Evolutionary conservation across 2,329 filamentous ascomycete species (phyloP).

Genomic region (Thielaviopsis euricoi): DNA sequence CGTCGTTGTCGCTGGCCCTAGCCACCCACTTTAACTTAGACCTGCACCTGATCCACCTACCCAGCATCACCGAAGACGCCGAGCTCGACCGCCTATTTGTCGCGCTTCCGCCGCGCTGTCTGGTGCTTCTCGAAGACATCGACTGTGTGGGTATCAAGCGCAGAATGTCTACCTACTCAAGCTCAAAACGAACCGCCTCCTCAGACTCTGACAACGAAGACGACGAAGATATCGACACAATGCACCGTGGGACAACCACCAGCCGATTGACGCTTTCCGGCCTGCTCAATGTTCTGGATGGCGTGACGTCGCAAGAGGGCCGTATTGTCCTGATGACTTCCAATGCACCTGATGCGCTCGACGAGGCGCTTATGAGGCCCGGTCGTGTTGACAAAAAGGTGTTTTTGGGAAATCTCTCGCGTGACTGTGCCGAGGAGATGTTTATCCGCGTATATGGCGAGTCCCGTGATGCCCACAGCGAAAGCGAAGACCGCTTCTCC

Average conservation of each 20-base stretch:
- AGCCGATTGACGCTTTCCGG: slow-evolving; percentile 44
- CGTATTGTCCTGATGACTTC: slow-evolving; percentile 71
- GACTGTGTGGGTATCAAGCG: slow-evolving; percentile 14
- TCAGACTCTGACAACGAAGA: slow-evolving; percentile 16
- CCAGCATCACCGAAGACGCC: slow-evolving; percentile 33
- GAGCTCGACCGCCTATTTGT: slow-evolving; percentile 46
- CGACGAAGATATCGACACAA: slow-evolving; percentile 10
- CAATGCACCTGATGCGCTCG: slow-evolving; percentile 57
- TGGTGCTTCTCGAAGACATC: slow-evolving; percentile 17
- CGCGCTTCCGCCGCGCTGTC: slow-evolving; percentile 13
- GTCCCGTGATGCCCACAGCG: neutral
- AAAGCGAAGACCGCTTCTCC: slow-evolving; percentile 6
- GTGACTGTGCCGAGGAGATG: slow-evolving; percentile 36
- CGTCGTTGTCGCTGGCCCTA: slow-evolving; percentile 47
- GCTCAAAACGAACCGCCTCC: slow-evolving; percentile 9
- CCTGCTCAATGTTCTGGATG: slow-evolving; percentile 70
- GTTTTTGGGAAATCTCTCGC: slow-evolving; percentile 41
- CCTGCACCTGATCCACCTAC: slow-evolving; percentile 45
- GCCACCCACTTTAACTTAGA: slow-evolving; percentile 50
- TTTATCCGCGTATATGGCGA: slow-evolving; percentile 42
- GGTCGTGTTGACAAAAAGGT: slow-evolving; percentile 58
- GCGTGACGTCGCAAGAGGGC: slow-evolving; percentile 64
- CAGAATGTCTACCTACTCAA: slow-evolving; percentile 9
- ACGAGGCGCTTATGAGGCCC: slow-evolving; percentile 57
- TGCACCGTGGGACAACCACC: slow-evolving; percentile 28